phyloP scores from a whole-genome alignment of 148 eudicot species.

The Amaranthus cruentus region DNA sequence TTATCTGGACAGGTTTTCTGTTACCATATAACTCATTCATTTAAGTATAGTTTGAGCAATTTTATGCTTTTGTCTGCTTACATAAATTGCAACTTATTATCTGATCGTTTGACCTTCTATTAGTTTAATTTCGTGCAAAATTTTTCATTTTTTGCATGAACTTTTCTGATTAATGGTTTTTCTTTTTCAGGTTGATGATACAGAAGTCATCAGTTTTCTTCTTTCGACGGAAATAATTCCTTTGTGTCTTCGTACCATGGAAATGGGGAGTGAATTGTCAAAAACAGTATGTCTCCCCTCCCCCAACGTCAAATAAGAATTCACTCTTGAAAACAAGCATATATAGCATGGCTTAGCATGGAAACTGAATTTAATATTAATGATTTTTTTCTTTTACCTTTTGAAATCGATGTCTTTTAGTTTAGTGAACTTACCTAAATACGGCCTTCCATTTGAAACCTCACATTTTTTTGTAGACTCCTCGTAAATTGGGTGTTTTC shows the following conservation, averaged over 20 bases:
- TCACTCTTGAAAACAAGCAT: not conserved
- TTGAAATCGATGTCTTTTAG: not conserved
- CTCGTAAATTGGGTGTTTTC: not conserved
- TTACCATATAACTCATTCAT: not conserved
- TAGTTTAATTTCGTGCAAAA: not conserved
- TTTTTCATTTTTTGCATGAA: not conserved
- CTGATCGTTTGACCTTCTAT: no score
- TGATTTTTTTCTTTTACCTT: not conserved
- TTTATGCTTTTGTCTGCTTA: slow-evolving; percentile 2
- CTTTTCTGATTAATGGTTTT: not conserved
- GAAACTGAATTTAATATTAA: not conserved
- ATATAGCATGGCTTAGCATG: not conserved
- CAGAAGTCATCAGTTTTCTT: slow-evolving; percentile 89
- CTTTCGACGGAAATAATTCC: slow-evolving; percentile 96
- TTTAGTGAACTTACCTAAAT: not conserved
- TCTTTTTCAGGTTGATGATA: slow-evolving; percentile 44
- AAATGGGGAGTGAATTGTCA: slow-evolving; percentile 95
- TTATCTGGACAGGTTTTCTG: not conserved
- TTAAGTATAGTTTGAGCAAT: not conserved
- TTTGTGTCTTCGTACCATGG: slow-evolving; percentile 93
- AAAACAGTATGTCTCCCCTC: slow-evolving; percentile 61
- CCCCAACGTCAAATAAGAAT: not conserved
- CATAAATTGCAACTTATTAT: not conserved
- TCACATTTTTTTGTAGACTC: no score
- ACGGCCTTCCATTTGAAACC: no score